phyloP scores from a whole-genome alignment of 768 basidiomycete genomes.

The Mycena sanguinolenta region DNA sequence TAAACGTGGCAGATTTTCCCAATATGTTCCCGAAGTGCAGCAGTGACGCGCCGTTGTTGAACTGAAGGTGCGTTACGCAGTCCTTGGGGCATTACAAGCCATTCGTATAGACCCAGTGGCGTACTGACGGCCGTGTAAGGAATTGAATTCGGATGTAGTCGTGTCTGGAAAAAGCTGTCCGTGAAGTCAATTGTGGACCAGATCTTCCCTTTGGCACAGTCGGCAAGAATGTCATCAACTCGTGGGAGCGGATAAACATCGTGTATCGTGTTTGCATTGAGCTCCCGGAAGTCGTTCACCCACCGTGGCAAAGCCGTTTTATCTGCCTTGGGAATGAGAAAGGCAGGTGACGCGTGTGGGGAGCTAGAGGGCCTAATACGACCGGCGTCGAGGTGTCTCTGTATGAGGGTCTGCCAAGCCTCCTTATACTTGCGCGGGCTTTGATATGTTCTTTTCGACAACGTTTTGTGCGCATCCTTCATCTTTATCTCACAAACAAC shows the following conservation, averaged over 20 bases:
- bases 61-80: too few species aligned
- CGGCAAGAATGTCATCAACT: not conserved
- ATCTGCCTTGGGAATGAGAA: conserved; percentile 37
- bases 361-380: conserved; percentile 22
- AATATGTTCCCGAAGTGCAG: too few species aligned
- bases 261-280: not conserved
- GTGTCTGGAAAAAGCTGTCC: too few species aligned
- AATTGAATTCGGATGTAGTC: too few species aligned
- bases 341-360: conserved; percentile 29
- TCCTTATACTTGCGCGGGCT: conserved; percentile 50
- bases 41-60: too few species aligned
- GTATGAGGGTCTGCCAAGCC: conserved; percentile 47
- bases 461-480: not conserved
- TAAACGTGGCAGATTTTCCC: too few species aligned
- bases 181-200: too few species aligned
- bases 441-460: conserved; percentile 39
- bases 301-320: conserved; percentile 44
- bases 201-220: not conserved
- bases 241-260: not conserved
- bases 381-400: conserved; percentile 17
- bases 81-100: too few species aligned
- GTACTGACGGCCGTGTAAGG: too few species aligned
- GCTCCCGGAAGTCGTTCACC: conserved; percentile 49
- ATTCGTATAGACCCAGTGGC: too few species aligned
- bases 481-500: conserved; percentile 42